Percentiles rank a stretch among this genome's conserved stretches.
phyloP scores from a whole-genome alignment of 2,329 filamentous ascomycete species.

The Lasiodiplodia theobromae region DNA sequence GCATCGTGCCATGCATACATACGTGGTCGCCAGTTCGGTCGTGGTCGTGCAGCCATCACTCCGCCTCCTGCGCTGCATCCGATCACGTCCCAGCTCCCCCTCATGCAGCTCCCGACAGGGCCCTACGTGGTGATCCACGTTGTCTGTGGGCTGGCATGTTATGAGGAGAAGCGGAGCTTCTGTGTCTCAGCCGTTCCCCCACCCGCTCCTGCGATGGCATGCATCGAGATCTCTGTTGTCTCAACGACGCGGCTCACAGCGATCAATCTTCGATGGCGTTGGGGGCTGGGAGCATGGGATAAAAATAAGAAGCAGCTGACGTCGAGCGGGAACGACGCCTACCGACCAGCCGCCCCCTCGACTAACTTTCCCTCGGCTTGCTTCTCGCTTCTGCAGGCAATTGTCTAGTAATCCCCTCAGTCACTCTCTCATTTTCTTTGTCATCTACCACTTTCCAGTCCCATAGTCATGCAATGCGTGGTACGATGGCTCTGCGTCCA shows the following conservation, averaged over 20 bases:
- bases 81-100: slow-evolving; percentile 22
- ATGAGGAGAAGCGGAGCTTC: slow-evolving; percentile 15
- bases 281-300: background rate
- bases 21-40: slow-evolving; percentile 16
- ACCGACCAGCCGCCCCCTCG: slow-evolving; percentile 8
- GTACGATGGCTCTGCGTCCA: background rate
- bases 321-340: slow-evolving; percentile 9
- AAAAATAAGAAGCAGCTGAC: slow-evolving; percentile 23
- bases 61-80: slow-evolving; percentile 16
- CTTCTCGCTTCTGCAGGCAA: background rate
- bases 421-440: background rate
- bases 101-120: slow-evolving; percentile 13
- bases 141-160: background rate
- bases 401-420: background rate
- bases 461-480: slow-evolving; percentile 5
- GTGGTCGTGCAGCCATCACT: background rate
- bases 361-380: background rate
- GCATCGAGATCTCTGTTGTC: slow-evolving; percentile 22
- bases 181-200: background rate
- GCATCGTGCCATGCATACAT: slow-evolving; percentile 4
- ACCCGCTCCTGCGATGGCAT: slow-evolving; percentile 5
- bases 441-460: background rate
- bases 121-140: slow-evolving; percentile 13
- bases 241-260: background rate
- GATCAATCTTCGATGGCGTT: slow-evolving; percentile 14